phyloP scores from a whole-genome alignment of 805 yeast species.

The Lipomyces mesembrius region DNA sequence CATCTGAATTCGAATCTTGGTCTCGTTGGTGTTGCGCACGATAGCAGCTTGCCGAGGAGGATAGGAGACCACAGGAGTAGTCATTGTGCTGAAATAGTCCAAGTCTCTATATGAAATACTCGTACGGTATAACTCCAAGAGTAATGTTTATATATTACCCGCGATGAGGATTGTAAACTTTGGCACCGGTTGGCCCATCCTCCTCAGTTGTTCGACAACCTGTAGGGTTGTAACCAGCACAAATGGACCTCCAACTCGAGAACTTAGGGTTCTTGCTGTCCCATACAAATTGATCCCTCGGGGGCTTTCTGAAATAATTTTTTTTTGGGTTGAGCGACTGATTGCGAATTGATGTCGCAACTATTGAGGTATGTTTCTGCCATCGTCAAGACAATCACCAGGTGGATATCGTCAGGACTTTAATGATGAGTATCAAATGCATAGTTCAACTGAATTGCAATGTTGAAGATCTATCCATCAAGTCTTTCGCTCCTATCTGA shows the following conservation, averaged over 20 bases:
- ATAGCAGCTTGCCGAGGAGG: constrained; percentile 50
- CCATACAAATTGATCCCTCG: background rate
- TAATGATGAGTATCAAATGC: constrained; percentile 25
- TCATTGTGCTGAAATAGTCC: background rate
- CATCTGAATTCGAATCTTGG: constrained; percentile 84
- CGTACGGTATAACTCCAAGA: background rate
- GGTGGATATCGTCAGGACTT: background rate
- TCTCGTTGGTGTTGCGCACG: constrained; percentile 86
- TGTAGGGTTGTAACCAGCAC: too few relatives aligned
- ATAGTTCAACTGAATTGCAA: constrained; percentile 32
- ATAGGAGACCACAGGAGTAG: background rate
- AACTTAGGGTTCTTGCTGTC: background rate
- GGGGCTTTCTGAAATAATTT: background rate
- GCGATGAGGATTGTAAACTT: too few relatives aligned
- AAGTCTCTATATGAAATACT: background rate
- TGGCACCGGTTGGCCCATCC: too few relatives aligned
- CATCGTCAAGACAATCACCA: background rate
- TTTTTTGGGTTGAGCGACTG: too few relatives aligned
- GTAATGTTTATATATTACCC: too few relatives aligned
- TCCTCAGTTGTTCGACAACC: too few relatives aligned
- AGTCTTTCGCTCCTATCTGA: constrained; percentile 37
- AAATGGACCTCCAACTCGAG: too few relatives aligned
- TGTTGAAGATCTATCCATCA: constrained; percentile 31
- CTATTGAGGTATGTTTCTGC: background rate
- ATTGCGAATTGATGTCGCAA: background rate